Evolutionary conservation across 805 yeast species (phyloP), one percentile per base, ranked within the genome.

Genomic region (Diddensiella santjacobensis): DNA sequence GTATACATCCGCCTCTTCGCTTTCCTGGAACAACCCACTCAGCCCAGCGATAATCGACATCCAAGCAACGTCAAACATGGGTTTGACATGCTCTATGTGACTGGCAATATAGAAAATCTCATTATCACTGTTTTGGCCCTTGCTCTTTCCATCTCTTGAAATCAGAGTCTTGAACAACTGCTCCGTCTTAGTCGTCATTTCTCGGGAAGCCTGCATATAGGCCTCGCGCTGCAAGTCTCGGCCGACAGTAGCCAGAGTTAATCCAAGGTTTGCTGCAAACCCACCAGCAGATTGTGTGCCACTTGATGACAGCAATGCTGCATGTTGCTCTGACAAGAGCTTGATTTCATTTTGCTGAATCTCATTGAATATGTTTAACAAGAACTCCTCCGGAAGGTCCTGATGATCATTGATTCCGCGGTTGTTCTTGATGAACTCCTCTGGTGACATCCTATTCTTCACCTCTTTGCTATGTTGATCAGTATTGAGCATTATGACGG

Each of bases 41-140:
- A 93, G 73, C 0, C 95, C 97, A 4, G 98, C 98, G 56, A 93
- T 73, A 42, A 93, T 79, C 0, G 97, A 88, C 96, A 95, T 90
- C 99, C 99, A 93, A 39, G 86, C 71, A 15, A 87, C 87, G 59
- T 91, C 96, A 68, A 93, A 91, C 62, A 95, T 87, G 1, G 97
- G 90, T 62, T 79, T 84, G 13, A 91, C 96, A 63, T 91, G 96
- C 57, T 88, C 95, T 13, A 86, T 79, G 60, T 86, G 91, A 1
- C 89, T 79, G 0, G 97, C 97, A 17, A 83, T 79, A 65, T 87
- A 87, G 62, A 82, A 90, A 0, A 79, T 74, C 57, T 49, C 73
- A 75, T 37, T 71, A 59, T 54, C 71, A 24, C 41, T 43, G 20
- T 44, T 47, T 26, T 47, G 33, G 23, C 20, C 38, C 36, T 42